Conservation (phyloP, 257 asterid genomes). For the Hygrophila difformis region DNA sequence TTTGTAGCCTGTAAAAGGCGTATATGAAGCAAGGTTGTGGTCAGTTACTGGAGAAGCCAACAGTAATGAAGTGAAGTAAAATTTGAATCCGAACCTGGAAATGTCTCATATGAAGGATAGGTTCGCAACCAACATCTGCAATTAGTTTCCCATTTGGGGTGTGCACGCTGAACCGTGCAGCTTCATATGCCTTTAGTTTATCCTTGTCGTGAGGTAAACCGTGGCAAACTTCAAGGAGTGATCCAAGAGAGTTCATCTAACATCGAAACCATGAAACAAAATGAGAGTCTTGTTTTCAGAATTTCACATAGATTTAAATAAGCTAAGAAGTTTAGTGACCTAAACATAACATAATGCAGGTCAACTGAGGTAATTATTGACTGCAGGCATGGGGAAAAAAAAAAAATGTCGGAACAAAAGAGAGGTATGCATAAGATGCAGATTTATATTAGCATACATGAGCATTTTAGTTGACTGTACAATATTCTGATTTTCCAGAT, state of each 20-base stretch:
- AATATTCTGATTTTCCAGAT: too few species aligned
- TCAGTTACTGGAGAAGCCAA: not conserved
- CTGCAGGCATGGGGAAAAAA: too few species aligned
- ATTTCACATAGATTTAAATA: not conserved
- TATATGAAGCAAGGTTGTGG: not conserved
- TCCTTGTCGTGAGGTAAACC: constrained; percentile 51
- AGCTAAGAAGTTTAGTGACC: not conserved
- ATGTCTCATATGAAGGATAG: constrained; percentile 90
- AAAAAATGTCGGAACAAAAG: too few species aligned
- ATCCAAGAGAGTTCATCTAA: constrained; percentile 87
- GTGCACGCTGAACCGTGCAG: constrained; percentile 64
- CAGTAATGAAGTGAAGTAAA: not conserved
- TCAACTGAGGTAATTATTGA: too few species aligned
- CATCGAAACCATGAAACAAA: constrained; percentile 6
- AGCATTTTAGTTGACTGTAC: too few species aligned
- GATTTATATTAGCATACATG: too few species aligned
- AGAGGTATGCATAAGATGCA: too few species aligned
- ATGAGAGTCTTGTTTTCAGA: not conserved
- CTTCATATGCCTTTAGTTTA: constrained; percentile 61
- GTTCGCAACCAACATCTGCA: constrained; percentile 97
- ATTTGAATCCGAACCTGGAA: constrained; percentile 55
- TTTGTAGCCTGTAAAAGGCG: constrained; percentile 54
- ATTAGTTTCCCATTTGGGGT: constrained; percentile 78
- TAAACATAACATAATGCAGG: too few species aligned
- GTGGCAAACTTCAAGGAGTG: constrained; percentile 69